phyloP scores from a whole-genome alignment of 768 basidiomycete genomes.

The Lentinula sp. region DNA sequence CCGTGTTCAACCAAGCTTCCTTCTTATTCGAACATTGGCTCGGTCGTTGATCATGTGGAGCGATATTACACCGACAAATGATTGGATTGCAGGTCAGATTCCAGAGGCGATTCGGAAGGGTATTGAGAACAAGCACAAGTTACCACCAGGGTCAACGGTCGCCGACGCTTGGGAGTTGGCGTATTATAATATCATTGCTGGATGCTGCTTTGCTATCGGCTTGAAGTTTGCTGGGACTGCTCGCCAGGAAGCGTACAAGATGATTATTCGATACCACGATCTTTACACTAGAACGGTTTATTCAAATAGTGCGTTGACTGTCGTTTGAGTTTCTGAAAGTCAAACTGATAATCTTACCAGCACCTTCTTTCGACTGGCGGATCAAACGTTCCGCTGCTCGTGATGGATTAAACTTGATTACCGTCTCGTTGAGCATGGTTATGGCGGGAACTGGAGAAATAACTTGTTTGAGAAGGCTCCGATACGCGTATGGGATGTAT shows the following conservation, averaged over 20 bases:
- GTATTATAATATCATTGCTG: conserved; percentile 87
- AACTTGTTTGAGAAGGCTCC: conserved; percentile 77
- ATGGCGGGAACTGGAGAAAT: conserved; percentile 98
- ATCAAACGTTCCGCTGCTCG: conserved; percentile 85
- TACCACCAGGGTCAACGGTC: conserved; percentile 32
- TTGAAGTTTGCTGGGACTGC: conserved; percentile 95
- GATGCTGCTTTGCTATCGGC: conserved; percentile 86
- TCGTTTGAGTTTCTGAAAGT: background rate
- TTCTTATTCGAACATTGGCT: conserved; percentile 76
- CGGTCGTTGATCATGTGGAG: conserved; percentile 86
- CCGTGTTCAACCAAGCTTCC: conserved; percentile 80
- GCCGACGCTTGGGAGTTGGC: conserved; percentile 82
- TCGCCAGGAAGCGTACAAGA: conserved; percentile 78
- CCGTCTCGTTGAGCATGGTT: conserved; percentile 82
- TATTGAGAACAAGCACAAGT: conserved; percentile 44
- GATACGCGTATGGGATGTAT: conserved; percentile 87
- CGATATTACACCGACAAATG: conserved; percentile 57
- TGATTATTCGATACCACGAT: conserved; percentile 80
- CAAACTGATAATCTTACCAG: conserved; percentile 28
- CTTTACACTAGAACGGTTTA: conserved; percentile 67
- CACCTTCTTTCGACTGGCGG: conserved; percentile 76
- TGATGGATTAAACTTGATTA: conserved; percentile 84
- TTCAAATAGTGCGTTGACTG: conserved; percentile 48
- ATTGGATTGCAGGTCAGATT: conserved; percentile 70
- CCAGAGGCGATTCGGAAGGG: conserved; percentile 60